phyloP scores from a whole-genome alignment of 192 early-diverging fungal species.

The Entophlyctis helioformis region DNA sequence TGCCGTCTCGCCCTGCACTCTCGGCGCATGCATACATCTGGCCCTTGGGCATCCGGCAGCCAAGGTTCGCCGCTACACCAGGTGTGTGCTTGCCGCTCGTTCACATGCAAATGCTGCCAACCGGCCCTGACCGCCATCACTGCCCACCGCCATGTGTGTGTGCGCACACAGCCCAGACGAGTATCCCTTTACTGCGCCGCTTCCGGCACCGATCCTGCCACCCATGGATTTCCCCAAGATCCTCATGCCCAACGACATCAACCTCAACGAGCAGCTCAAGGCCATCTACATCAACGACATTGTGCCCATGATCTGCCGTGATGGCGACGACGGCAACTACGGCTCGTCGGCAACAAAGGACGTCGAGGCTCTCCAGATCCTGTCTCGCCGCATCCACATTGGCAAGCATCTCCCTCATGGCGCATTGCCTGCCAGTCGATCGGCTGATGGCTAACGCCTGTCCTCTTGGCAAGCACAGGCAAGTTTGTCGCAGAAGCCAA shows the following conservation, averaged over 20 bases:
- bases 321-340: conserved; percentile 81
- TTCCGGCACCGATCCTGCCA: conserved; percentile 83
- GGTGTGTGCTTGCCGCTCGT: conserved; percentile 6
- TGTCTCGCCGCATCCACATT: conserved; percentile 90
- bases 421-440: not conserved
- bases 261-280: conserved; percentile 77
- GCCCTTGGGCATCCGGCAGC: conserved; percentile 16
- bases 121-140: not conserved
- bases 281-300: conserved; percentile 73
- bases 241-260: conserved; percentile 63
- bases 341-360: conserved; percentile 90
- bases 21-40: too few relatives aligned
- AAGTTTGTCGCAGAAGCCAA: conserved; percentile 98
- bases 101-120: too few relatives aligned
- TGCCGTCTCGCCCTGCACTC: too few relatives aligned
- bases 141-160: not conserved
- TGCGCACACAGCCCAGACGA: conserved; percentile 67
- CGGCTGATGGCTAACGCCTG: not conserved
- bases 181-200: conserved; percentile 73
- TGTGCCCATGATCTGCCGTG: conserved; percentile 53
- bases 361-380: conserved; percentile 80
- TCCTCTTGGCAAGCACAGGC: conserved; percentile 40
- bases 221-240: conserved; percentile 66
- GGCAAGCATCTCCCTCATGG: conserved; percentile 42
- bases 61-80: conserved; percentile 69